Evolutionary conservation across 1,139 yeast species (phyloP), one percentile per base, ranked within the genome.

Genomic region (Maudiozyma humilis): DNA sequence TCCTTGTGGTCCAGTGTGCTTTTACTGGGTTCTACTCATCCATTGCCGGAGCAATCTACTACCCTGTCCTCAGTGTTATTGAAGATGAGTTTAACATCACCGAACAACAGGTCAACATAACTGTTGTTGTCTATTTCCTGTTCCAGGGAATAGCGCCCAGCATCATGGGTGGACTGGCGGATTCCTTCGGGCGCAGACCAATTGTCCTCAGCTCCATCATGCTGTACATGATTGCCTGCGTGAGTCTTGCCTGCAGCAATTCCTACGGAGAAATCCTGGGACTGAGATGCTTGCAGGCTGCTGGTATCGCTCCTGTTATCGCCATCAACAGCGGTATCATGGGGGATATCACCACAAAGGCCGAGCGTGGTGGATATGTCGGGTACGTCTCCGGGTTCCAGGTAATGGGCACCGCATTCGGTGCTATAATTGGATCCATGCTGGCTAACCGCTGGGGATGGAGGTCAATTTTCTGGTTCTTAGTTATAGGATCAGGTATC

Each of bases 401-500:
- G 2, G 69, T 82, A 8, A 55, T 82, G 16, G 94, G 93, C 1
- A 82, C 78, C 54, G 87, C 86, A 0, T 69, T 83, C 48, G 89
- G 94, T 4, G 86, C 93, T 0, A 64, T 85, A n/a, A 64, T 85
- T 20, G 95, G 95, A 17, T 83, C 89, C 6, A 76, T 72, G 0
- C 60, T 85, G 30, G 73, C 79, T 2, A 64, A 75, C 2, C 62
- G 71, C 14, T 75, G 82, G 69, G 72, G 75, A 10, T 85, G 94
- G 93, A 69, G 87, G 47, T 79, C 86, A 0, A 78, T 84, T 18
- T 86, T 85, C 56, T 80, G 86, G 77, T 82, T 84, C 49, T 63
- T 82, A 42, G 78, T 82, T 4, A 77, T 82, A 17, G 74, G 79
- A 3, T 72, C 80, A 14, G 78, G 79, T 1, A 46, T 63, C 1